These are phyloP conservation scores for Scleroderma bovista DNA, from an alignment of 768 basidiomycete genomes.

Conservation along the genomic window DNA sequence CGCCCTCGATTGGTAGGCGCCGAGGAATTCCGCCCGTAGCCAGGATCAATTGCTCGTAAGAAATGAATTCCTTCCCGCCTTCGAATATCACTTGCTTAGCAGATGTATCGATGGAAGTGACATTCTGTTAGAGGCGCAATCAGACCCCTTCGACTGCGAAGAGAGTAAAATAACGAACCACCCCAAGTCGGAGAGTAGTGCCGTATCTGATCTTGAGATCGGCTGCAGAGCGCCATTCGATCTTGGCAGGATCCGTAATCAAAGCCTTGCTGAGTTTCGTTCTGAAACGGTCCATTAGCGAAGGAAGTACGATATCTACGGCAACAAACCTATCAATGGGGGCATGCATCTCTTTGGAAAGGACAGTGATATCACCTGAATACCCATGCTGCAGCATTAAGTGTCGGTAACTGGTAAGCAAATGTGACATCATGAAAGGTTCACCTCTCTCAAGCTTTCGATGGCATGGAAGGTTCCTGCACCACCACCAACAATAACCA, in stretches of 20 bases:
- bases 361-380: conserved; percentile 66
- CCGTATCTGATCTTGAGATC: conserved; percentile 75
- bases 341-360: conserved; percentile 72
- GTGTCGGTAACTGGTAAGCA: background rate
- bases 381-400: conserved; percentile 61
- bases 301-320: background rate
- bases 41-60: conserved; percentile 76
- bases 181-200: conserved; percentile 56
- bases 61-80: conserved; percentile 49
- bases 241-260: conserved; percentile 68
- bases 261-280: conserved; percentile 89
- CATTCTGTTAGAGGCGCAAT: conserved; percentile 39
- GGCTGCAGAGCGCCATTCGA: conserved; percentile 66
- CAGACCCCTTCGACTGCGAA: background rate
- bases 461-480: conserved; percentile 71
- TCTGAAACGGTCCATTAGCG: conserved; percentile 31
- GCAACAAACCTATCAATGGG: conserved; percentile 73
- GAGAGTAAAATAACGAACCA: conserved; percentile 33
- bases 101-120: conserved; percentile 60
- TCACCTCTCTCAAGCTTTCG: conserved; percentile 77
- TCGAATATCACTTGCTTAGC: conserved; percentile 61
- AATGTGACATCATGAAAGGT: conserved; percentile 6
- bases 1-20: conserved; percentile 71
- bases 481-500: conserved; percentile 85
- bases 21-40: conserved; percentile 73